Evolutionary conservation across 108 stramenopile genomes (phyloP), one percentile per base, ranked within the genome.

Genomic region (Cyclotella choctawhatcheeana): DNA sequence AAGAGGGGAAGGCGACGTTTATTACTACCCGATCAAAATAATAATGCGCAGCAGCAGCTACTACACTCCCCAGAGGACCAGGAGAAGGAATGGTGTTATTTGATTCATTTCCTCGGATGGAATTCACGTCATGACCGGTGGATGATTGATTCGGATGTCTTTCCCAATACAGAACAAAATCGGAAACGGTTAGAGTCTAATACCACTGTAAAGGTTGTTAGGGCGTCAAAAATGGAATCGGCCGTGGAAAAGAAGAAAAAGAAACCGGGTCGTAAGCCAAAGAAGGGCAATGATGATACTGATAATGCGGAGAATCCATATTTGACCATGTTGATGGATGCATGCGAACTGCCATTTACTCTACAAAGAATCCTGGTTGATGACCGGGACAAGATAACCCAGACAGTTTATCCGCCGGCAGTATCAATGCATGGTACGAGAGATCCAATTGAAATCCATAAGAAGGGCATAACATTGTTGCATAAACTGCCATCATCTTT

Each of bases 101-200:
- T 82, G 21, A 31, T 85, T 26, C 84, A 85, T 64, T 85, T 79
- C 52, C 71, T 67, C 12, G 84, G 84, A 7, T 85, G 84, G 84
- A 85, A 85, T 59, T 69, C 73, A n/a, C 59, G 81, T 0, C 72
- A 71, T 37, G 84, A 85, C 58, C 52, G 71, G 5, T 85, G 84
- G 84, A 74, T 81, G 56, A 18, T 33, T 2, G 80, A 76, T 34
- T 2, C 3, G 22, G 77, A 85, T 47, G 37, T 85, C 20, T 78
- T 77, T 51, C 62, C n/a, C 8, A 71, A 85, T 51, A 68, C 64
- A 14, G 7, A 25, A 5, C 67, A 81, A 27, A 74, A 77, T 53
- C 56, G 71, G 27, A 44, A 50, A 37, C 64, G 77, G 20, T 65
- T 84, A 25, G 48, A 21, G 37, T 22, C 21, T 14, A 77, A 63